Conservation (phyloP, 2,329 filamentous ascomycete species). For the Talaromyces sp. region DNA sequence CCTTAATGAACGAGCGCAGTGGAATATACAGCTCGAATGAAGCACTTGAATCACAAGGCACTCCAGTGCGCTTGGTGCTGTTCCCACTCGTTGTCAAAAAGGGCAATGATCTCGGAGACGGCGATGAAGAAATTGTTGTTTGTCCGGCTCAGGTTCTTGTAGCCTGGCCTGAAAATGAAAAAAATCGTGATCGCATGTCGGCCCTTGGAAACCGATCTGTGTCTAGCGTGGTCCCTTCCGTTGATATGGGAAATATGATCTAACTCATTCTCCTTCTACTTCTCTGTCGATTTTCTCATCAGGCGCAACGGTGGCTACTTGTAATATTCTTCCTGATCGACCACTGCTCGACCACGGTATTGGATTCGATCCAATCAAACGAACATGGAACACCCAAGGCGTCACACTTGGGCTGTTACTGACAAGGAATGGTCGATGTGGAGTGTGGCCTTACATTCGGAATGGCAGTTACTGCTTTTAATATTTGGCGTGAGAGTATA, state of each 20-base stretch:
- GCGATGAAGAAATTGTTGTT: constrained; percentile 92
- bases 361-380: background rate
- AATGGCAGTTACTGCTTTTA: constrained; percentile 78
- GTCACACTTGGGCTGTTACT: constrained; percentile 18
- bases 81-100: constrained; percentile 97
- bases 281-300: background rate
- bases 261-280: constrained; percentile 20
- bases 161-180: constrained; percentile 48
- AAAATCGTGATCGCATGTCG: constrained; percentile 32
- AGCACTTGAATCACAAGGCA: constrained; percentile 70
- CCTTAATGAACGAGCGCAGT: constrained; percentile 90
- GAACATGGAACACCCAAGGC: constrained; percentile 1
- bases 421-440: constrained; percentile 61
- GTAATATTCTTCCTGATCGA: background rate
- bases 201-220: constrained; percentile 39
- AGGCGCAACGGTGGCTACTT: constrained; percentile 8
- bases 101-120: constrained; percentile 80
- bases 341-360: background rate
- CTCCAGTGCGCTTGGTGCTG: constrained; percentile 84
- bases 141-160: constrained; percentile 92
- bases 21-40: constrained; percentile 69
- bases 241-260: constrained; percentile 45
- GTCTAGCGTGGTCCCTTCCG: constrained; percentile 42
- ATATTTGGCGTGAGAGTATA: constrained; percentile 24
- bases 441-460: constrained; percentile 59